Conservation (phyloP, 1,284 basidiomycete genomes). For the Chalciporus sp. region DNA sequence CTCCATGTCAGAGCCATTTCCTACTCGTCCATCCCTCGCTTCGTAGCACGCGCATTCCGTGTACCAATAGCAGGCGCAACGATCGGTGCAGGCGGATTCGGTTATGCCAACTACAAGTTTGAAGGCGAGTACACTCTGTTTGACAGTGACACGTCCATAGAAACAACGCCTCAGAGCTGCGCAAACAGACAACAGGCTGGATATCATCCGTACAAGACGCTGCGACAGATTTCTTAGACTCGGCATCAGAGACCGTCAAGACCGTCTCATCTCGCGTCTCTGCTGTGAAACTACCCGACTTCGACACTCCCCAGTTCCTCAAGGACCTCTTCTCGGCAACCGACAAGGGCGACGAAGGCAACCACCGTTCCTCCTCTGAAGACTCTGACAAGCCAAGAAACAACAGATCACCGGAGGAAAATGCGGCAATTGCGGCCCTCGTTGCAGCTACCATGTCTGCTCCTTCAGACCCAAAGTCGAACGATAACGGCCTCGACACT, state of each 20-base stretch:
- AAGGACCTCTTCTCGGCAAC: constrained; percentile 62
- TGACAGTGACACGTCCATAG: not conserved
- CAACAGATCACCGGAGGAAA: constrained; percentile 53
- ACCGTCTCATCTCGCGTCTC: constrained; percentile 58
- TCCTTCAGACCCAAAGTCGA: constrained; percentile 55
- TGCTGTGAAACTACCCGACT: constrained; percentile 63
- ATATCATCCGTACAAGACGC: constrained; percentile 66
- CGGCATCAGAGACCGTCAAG: constrained; percentile 67
- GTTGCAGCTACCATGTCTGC: constrained; percentile 75
- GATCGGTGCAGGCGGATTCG: constrained; percentile 86
- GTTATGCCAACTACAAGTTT: constrained; percentile 92
- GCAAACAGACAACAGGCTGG: constrained; percentile 67
- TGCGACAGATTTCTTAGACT: constrained; percentile 64
- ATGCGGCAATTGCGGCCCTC: constrained; percentile 69
- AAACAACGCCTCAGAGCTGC: constrained; percentile 54
- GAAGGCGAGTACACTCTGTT: constrained; percentile 62
- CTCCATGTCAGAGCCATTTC: constrained; percentile 78
- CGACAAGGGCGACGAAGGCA: constrained; percentile 36
- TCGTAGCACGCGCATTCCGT: constrained; percentile 81
- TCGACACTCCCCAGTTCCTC: constrained; percentile 72
- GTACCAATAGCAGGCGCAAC: constrained; percentile 86
- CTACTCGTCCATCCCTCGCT: constrained; percentile 81
- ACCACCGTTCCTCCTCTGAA: constrained; percentile 31
- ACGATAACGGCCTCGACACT: constrained; percentile 41
- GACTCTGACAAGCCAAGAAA: constrained; percentile 25